These are phyloP conservation scores for Neurospora sp. DNA, from an alignment of 495 filamentous ascomycete species.

Conservation along the genomic window DNA sequence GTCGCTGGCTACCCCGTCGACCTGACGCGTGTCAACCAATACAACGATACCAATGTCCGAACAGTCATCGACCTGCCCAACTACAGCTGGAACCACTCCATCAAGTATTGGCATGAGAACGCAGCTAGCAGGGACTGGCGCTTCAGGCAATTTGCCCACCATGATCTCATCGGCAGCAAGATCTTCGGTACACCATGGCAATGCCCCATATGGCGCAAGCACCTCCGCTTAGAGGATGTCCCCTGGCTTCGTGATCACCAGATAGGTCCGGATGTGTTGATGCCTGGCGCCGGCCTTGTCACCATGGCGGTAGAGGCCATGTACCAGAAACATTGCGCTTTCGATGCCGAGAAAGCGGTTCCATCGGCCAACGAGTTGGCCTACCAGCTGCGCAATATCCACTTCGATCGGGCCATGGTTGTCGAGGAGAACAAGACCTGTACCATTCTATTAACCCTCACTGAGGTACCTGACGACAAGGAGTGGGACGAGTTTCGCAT, in stretches of 20 bases:
- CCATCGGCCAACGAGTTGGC: not conserved
- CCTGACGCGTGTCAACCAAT: constrained; percentile 1
- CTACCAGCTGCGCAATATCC: constrained; percentile 3
- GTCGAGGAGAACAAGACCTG: not conserved
- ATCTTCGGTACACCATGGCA: constrained; percentile 1
- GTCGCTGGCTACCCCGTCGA: not conserved
- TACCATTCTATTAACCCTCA: not conserved
- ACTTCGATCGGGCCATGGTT: constrained; percentile 5
- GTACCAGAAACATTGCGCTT: not conserved
- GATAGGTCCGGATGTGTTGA: constrained; percentile 17
- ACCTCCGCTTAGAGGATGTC: constrained; percentile 25
- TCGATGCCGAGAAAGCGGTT: not conserved
- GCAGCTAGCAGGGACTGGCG: constrained; percentile 10
- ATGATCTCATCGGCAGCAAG: constrained; percentile 11
- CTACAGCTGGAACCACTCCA: constrained; percentile 17
- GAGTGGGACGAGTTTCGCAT: constrained; percentile 12
- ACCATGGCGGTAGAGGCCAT: constrained; percentile 13
- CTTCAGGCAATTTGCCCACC: not conserved
- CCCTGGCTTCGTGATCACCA: constrained; percentile 31
- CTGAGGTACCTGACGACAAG: not conserved
- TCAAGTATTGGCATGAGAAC: constrained; percentile 12
- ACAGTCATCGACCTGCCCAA: constrained; percentile 27
- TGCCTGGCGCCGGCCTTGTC: constrained; percentile 7
- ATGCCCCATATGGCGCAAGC: constrained; percentile 32
- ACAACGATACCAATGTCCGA: not conserved